These are phyloP conservation scores for Paecilomyces niveus DNA, from an alignment of 2,329 filamentous ascomycete genomes.

Conservation along the genomic window DNA sequence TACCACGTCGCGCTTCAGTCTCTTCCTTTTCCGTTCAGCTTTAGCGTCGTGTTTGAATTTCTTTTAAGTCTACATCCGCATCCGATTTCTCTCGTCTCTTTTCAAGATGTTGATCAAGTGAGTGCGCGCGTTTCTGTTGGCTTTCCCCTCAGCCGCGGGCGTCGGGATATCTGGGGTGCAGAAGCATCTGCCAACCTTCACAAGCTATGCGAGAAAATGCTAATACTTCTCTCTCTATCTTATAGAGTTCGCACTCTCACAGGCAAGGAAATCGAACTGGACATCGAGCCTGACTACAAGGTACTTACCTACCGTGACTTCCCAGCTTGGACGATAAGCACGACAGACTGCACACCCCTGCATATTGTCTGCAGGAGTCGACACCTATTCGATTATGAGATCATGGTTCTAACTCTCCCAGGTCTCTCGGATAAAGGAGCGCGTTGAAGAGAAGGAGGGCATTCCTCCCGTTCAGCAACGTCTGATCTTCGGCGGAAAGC, in stretches of 20 bases:
- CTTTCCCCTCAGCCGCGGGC: background rate
- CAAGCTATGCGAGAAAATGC: background rate
- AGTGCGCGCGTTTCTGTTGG: conserved; percentile 13
- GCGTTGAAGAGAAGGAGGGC: conserved; percentile 97
- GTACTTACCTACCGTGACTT: conserved; percentile 37
- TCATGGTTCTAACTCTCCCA: conserved; percentile 28
- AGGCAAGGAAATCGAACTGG: conserved; percentile 97
- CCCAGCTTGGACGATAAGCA: background rate
- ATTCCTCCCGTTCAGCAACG: conserved; percentile 96
- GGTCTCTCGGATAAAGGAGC: conserved; percentile 96
- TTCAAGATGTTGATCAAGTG: conserved; percentile 48
- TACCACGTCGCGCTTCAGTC: background rate
- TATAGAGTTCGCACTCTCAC: conserved; percentile 90
- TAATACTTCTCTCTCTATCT: background rate
- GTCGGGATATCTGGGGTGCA: background rate
- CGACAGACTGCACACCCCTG: background rate
- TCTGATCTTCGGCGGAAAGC: conserved; percentile 93
- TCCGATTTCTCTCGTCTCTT: background rate
- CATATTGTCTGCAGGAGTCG: background rate
- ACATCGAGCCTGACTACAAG: conserved; percentile 92
- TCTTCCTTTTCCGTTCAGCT: background rate
- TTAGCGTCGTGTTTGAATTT: background rate
- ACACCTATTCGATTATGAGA: background rate
- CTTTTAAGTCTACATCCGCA: background rate
- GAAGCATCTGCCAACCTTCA: background rate